Evolutionary conservation across 225 moss, liverwort and hornwort genomes (phyloP).

Genomic region (Straminergon stramineum): DNA sequence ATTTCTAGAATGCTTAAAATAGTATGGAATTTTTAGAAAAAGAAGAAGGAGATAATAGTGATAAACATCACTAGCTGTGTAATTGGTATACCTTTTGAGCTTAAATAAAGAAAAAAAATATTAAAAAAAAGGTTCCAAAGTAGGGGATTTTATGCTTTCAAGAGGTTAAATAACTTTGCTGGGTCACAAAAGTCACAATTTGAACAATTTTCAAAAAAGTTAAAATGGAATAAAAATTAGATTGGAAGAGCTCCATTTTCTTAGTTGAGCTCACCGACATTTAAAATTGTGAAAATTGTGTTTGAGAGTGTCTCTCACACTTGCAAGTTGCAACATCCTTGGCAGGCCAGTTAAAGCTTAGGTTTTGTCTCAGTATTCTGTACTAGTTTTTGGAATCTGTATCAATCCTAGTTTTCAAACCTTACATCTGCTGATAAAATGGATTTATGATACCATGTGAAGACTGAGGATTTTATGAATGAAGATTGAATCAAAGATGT

Average conservation of each 20-base stretch:
- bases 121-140: neutral
- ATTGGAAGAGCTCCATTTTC: neutral
- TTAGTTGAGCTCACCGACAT: neutral
- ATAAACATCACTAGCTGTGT: too few relatives aligned
- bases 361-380: neutral
- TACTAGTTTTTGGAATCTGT: neutral
- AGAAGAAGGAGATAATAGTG: too few relatives aligned
- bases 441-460: too few relatives aligned
- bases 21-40: neutral
- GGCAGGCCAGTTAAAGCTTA: neutral
- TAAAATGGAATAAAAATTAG: neutral
- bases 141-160: neutral
- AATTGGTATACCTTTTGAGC: neutral
- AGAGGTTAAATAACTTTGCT: neutral
- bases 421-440: neutral
- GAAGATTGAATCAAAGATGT: neutral
- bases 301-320: neutral
- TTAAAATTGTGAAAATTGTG: neutral
- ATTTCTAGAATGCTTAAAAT: neutral
- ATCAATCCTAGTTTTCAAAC: too few relatives aligned
- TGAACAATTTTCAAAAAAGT: neutral
- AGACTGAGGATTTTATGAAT: neutral
- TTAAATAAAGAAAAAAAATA: neutral
- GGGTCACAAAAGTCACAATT: neutral
- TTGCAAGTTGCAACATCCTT: neutral